Evolutionary conservation across 2,329 filamentous ascomycete species (phyloP).

Genomic region (Grosmannia clavigera): DNA sequence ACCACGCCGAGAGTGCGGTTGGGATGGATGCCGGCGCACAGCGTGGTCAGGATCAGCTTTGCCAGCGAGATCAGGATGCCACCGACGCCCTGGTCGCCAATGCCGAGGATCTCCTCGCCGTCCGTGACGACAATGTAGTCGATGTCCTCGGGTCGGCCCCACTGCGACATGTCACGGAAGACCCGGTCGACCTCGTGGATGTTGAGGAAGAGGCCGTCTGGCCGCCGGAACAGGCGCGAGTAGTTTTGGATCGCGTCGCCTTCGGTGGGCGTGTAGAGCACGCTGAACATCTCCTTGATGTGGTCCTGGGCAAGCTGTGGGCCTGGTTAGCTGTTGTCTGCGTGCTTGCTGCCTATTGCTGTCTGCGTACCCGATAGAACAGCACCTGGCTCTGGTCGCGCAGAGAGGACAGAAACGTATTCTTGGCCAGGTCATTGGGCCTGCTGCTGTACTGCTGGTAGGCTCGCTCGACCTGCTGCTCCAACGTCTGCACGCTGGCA

Average conservation of each 20-base stretch:
- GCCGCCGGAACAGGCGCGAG: slow-evolving; percentile 62
- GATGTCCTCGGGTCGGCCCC: slow-evolving; percentile 59
- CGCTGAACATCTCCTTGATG: slow-evolving; percentile 73
- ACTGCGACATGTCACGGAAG: slow-evolving; percentile 53
- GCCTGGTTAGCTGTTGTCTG: background rate
- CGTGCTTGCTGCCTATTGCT: too few species aligned
- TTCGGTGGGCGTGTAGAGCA: slow-evolving; percentile 89
- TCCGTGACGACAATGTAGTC: slow-evolving; percentile 82
- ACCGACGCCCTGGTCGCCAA: slow-evolving; percentile 79
- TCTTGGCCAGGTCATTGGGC: slow-evolving; percentile 60
- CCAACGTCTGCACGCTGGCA: slow-evolving; percentile 57
- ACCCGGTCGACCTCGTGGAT: slow-evolving; percentile 57
- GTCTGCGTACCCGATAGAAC: slow-evolving; percentile 52
- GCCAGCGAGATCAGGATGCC: slow-evolving; percentile 75
- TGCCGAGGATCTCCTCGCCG: slow-evolving; percentile 66
- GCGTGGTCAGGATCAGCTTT: slow-evolving; percentile 69
- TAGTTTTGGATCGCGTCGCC: slow-evolving; percentile 81
- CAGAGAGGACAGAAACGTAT: slow-evolving; percentile 76
- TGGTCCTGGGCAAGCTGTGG: slow-evolving; percentile 59
- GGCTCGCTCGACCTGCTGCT: slow-evolving; percentile 64
- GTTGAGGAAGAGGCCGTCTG: slow-evolving; percentile 72
- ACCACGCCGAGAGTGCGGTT: slow-evolving; percentile 68
- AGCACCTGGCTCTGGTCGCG: slow-evolving; percentile 78
- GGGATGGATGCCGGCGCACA: slow-evolving; percentile 80
- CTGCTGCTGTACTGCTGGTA: slow-evolving; percentile 65